phyloP scores from a whole-genome alignment of 2,329 filamentous ascomycete species.

The Pseudocercospora fuligena region DNA sequence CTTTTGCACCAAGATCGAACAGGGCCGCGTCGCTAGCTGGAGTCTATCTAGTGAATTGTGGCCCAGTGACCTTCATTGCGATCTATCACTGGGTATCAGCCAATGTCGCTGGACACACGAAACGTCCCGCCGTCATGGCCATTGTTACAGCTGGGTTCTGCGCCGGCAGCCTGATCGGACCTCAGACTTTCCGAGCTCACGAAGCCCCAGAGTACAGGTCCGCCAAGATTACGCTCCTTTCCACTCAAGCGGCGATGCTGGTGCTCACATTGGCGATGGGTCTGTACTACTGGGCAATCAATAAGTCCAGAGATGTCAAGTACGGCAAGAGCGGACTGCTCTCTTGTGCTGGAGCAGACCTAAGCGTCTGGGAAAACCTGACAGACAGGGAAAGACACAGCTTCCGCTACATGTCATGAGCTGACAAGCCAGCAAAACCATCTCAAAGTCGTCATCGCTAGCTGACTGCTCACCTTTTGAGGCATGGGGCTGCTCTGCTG shows the following conservation, averaged over 20 bases:
- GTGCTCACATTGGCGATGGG: constrained; percentile 3
- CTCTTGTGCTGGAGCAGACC: neutral
- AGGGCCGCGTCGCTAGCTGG: constrained; percentile 32
- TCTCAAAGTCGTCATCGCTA: neutral
- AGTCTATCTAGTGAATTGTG: constrained; percentile 40
- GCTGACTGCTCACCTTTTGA: neutral
- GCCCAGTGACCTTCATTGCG: constrained; percentile 39
- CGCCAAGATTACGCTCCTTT: constrained; percentile 41
- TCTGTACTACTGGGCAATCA: neutral
- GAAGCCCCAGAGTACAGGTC: constrained; percentile 43
- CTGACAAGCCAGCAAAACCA: neutral
- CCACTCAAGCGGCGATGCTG: constrained; percentile 6
- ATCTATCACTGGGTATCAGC: constrained; percentile 40
- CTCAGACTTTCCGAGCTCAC: constrained; percentile 41
- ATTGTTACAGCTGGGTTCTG: constrained; percentile 46
- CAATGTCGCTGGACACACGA: constrained; percentile 56
- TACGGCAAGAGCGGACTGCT: neutral
- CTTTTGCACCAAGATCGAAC: constrained; percentile 2
- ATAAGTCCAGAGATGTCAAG: constrained; percentile 2
- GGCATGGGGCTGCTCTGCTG: neutral
- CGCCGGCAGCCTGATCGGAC: constrained; percentile 45
- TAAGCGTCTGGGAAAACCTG: constrained; percentile 5
- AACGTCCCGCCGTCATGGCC: constrained; percentile 43
- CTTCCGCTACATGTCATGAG: constrained; percentile 10
- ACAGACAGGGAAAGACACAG: constrained; percentile 1